Percentiles rank a stretch among this genome's conserved stretches.
Evolutionary conservation across 2,329 filamentous ascomycete species (phyloP).

Genomic region (Hyphodiscus sp.): DNA sequence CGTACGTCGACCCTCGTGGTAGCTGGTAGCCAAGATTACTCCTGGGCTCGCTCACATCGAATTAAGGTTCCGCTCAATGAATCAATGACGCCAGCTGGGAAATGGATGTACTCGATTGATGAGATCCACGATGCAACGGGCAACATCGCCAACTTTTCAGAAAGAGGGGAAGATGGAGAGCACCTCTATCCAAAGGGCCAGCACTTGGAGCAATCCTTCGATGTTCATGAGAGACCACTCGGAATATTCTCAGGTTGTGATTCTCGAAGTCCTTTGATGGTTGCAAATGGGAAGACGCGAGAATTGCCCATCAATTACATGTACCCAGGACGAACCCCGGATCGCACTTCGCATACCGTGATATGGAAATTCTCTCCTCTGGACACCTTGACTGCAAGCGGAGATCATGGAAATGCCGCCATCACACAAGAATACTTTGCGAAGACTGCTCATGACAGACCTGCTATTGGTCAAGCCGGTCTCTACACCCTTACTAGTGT

Average conservation of each 20-base stretch:
- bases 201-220: conserved; percentile 68
- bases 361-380: conserved; percentile 78
- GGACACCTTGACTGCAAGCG: conserved; percentile 59
- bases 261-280: conserved; percentile 71
- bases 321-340: conserved; percentile 50
- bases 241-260: conserved; percentile 70
- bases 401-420: conserved; percentile 59
- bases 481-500: conserved; percentile 81
- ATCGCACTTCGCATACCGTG: conserved; percentile 63
- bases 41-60: conserved; percentile 72
- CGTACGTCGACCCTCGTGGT: conserved; percentile 51
- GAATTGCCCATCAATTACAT: conserved; percentile 67
- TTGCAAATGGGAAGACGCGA: conserved; percentile 65
- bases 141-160: conserved; percentile 72
- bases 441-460: conserved; percentile 55
- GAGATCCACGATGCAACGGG: conserved; percentile 88
- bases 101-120: conserved; percentile 86
- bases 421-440: conserved; percentile 52
- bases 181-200: conserved; percentile 49
- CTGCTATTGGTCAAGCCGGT: conserved; percentile 68
- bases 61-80: conserved; percentile 85
- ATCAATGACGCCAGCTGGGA: conserved; percentile 69
- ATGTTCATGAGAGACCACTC: conserved; percentile 79
- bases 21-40: conserved; percentile 57
- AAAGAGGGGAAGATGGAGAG: conserved; percentile 61